Conservation (phyloP, 2,329 filamentous ascomycete species). For the Scytalidium lignicola region DNA sequence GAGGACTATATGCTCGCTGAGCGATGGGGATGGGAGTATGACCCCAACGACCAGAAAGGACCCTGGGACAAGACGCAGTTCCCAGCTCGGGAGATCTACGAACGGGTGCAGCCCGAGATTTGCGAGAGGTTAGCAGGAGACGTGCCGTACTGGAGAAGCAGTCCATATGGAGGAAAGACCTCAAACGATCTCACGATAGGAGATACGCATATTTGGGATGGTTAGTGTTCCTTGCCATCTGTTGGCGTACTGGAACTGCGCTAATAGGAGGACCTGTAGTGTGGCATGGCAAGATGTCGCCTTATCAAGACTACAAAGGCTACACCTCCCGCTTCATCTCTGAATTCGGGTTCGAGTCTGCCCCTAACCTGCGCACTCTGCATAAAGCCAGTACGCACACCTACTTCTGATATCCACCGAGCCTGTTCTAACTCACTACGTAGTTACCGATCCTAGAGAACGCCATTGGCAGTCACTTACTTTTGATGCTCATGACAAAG, state of each 20-base stretch:
- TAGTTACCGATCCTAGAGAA: background rate
- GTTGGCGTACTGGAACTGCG: constrained; percentile 9
- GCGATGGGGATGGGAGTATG: constrained; percentile 45
- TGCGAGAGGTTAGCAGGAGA: constrained; percentile 60
- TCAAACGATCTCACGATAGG: constrained; percentile 69
- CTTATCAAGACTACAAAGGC: constrained; percentile 77
- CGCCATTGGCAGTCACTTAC: background rate
- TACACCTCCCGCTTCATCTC: constrained; percentile 83
- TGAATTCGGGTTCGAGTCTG: constrained; percentile 71
- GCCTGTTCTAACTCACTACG: constrained; percentile 8
- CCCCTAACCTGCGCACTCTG: constrained; percentile 58
- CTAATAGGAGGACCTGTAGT: constrained; percentile 1
- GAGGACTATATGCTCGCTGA: constrained; percentile 61
- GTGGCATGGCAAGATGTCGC: constrained; percentile 29
- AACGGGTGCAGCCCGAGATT: constrained; percentile 67
- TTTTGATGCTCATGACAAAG: background rate
- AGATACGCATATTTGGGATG: constrained; percentile 91
- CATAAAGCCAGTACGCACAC: too few species aligned
- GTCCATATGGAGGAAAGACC: constrained; percentile 78
- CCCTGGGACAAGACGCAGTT: constrained; percentile 3
- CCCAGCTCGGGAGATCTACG: constrained; percentile 3
- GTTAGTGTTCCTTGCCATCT: constrained; percentile 55
- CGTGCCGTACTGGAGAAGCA: constrained; percentile 72
- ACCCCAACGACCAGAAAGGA: background rate
- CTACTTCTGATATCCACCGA: too few species aligned